Conservation (phyloP, 306 rosid genomes). For the Lithocarpus polystachyus region DNA sequence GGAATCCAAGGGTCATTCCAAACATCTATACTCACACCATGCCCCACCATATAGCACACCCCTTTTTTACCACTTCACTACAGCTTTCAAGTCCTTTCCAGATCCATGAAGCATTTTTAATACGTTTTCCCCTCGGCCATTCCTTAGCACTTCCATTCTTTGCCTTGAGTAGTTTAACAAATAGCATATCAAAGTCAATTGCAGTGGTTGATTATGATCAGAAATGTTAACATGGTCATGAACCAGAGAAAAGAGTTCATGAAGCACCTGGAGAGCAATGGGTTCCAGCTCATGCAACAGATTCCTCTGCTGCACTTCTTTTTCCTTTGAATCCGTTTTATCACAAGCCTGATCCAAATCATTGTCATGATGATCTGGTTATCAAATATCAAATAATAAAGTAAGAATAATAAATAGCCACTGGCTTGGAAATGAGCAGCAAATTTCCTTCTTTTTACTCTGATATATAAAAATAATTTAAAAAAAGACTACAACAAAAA, state of each 20-base stretch:
- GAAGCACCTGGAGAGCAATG: slow-evolving; percentile 63
- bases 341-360: slow-evolving; percentile 36
- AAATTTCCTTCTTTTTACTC: slow-evolving; percentile 10
- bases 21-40: too few species aligned
- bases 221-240: slow-evolving; percentile 46
- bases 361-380: slow-evolving; percentile 40
- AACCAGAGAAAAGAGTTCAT: slow-evolving; percentile 76
- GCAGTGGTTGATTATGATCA: slow-evolving; percentile 36
- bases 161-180: background rate
- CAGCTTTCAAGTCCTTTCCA: too few species aligned
- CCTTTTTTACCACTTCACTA: too few species aligned
- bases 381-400: slow-evolving; percentile 31
- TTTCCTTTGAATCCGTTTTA: slow-evolving; percentile 43
- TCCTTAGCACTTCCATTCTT: too few species aligned
- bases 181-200: slow-evolving; percentile 43
- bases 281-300: slow-evolving; percentile 55
- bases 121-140: too few species aligned
- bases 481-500: background rate
- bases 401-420: slow-evolving; percentile 14
- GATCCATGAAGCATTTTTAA: background rate
- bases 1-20: too few species aligned
- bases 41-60: too few species aligned
- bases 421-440: slow-evolving; percentile 5
- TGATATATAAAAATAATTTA: background rate
- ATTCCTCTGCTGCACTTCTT: slow-evolving; percentile 31